Evolutionary conservation across 371 early-diverging fungal species (phyloP).

Genomic region (Apophysomyces ossiformis): DNA sequence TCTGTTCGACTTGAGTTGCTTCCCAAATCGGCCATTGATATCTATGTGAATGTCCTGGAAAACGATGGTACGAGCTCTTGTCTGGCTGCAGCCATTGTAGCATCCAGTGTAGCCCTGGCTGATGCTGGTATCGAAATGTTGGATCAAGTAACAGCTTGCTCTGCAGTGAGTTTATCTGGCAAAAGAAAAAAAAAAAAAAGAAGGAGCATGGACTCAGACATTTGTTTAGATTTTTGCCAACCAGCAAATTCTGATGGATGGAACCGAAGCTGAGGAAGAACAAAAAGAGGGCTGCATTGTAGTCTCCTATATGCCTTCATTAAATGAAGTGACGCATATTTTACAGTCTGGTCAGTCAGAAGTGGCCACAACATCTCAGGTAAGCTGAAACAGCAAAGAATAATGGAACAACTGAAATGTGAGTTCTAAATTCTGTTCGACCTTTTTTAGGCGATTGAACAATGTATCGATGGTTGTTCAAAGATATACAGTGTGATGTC

Average conservation of each 20-base stretch:
- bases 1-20: conserved; percentile 83
- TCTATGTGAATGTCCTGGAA: conserved; percentile 87
- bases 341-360: conserved; percentile 82
- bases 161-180: conserved; percentile 57
- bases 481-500: conserved; percentile 83
- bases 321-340: conserved; percentile 86
- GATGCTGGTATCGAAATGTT: conserved; percentile 96
- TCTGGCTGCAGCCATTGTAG: conserved; percentile 86
- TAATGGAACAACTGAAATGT: background rate
- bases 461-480: conserved; percentile 83
- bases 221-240: conserved; percentile 41
- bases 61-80: conserved; percentile 82
- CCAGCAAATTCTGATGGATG: conserved; percentile 68
- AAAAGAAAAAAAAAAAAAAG: conserved; percentile 18
- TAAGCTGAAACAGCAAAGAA: conserved; percentile 30
- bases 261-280: conserved; percentile 74
- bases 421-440: background rate
- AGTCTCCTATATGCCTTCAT: conserved; percentile 88
- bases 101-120: conserved; percentile 85
- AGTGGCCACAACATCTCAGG: conserved; percentile 52
- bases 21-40: conserved; percentile 90
- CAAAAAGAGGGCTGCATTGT: conserved; percentile 69
- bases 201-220: conserved; percentile 24
- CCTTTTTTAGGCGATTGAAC: conserved; percentile 68
- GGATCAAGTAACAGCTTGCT: conserved; percentile 86